Conservation (phyloP, 331 rosid genomes). For the Acacia concinna region DNA sequence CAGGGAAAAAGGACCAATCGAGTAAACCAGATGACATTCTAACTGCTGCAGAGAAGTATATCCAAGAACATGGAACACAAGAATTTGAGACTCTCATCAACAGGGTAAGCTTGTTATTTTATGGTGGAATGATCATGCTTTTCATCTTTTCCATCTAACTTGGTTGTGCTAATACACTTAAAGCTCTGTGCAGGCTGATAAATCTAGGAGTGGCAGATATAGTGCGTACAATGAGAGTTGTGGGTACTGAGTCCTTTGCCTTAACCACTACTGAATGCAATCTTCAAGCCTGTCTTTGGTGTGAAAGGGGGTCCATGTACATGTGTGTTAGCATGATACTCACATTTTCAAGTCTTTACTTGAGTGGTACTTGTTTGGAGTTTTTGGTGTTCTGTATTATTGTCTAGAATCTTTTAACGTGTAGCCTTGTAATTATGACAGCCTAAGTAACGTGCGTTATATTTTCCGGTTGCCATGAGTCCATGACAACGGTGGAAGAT, state of each 20-base stretch:
- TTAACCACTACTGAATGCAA: slow-evolving; percentile 22
- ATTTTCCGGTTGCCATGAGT: neutral
- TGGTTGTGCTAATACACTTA: neutral
- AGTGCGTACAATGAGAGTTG: slow-evolving; percentile 26
- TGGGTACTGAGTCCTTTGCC: slow-evolving; percentile 27
- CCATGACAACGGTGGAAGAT: neutral
- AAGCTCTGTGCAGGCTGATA: slow-evolving; percentile 52
- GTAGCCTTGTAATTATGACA: slow-evolving; percentile 11
- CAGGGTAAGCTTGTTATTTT: slow-evolving; percentile 42
- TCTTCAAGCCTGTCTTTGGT: slow-evolving; percentile 2
- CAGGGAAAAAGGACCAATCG: slow-evolving; percentile 52
- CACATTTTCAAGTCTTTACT: neutral
- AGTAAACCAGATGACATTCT: slow-evolving; percentile 57
- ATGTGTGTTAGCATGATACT: slow-evolving; percentile 10
- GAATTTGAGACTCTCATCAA: slow-evolving; percentile 55
- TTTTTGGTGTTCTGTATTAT: neutral
- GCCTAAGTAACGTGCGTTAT: neutral
- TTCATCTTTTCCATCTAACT: neutral
- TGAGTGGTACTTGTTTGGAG: neutral
- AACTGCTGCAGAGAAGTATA: slow-evolving; percentile 67
- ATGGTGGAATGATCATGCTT: neutral
- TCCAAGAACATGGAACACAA: slow-evolving; percentile 58
- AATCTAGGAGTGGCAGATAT: slow-evolving; percentile 37
- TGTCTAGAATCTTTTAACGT: neutral
- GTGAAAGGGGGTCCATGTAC: neutral